A percentile compares a stretch with the other conserved stretches of the same genome.
Evolutionary conservation across 1,284 basidiomycete species (phyloP).

Genomic region (Ganoderma resinaceum): DNA sequence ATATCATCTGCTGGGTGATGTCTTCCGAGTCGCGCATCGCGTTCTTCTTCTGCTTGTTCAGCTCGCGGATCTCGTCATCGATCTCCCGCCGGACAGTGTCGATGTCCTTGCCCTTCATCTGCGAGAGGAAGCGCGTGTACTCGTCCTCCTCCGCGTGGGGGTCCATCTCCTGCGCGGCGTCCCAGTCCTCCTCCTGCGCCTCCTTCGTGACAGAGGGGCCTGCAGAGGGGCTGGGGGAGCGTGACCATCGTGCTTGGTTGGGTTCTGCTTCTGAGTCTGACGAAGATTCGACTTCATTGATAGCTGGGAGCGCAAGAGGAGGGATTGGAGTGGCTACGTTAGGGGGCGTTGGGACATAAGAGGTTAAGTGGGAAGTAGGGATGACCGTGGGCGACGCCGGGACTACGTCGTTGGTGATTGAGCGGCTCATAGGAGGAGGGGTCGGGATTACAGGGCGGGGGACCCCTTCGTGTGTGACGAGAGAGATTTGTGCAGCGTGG

Average conservation of each 20-base stretch:
- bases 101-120: slow-evolving; percentile 86
- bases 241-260: slow-evolving; percentile 54
- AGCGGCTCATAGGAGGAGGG: background rate
- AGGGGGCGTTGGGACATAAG: background rate
- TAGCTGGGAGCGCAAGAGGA: background rate
- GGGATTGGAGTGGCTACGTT: background rate
- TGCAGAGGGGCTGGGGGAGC: slow-evolving; percentile 53
- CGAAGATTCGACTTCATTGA: background rate
- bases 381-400: background rate
- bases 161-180: slow-evolving; percentile 84
- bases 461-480: slow-evolving; percentile 24
- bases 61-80: slow-evolving; percentile 86
- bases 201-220: slow-evolving; percentile 10
- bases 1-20: slow-evolving; percentile 93
- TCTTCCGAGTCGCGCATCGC: slow-evolving; percentile 96
- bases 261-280: slow-evolving; percentile 22
- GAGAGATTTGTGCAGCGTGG: slow-evolving; percentile 3
- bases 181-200: slow-evolving; percentile 53
- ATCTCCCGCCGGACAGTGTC: slow-evolving; percentile 88
- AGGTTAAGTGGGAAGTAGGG: background rate
- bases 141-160: slow-evolving; percentile 86
- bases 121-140: slow-evolving; percentile 90
- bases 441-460: slow-evolving; percentile 34
- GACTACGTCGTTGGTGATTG: background rate
- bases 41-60: slow-evolving; percentile 86